Percentiles rank a stretch among this genome's conserved stretches.
These are phyloP conservation scores for Ganoderma lingzhi DNA, from an alignment of 1,284 basidiomycete species.

Conservation along the genomic window DNA sequence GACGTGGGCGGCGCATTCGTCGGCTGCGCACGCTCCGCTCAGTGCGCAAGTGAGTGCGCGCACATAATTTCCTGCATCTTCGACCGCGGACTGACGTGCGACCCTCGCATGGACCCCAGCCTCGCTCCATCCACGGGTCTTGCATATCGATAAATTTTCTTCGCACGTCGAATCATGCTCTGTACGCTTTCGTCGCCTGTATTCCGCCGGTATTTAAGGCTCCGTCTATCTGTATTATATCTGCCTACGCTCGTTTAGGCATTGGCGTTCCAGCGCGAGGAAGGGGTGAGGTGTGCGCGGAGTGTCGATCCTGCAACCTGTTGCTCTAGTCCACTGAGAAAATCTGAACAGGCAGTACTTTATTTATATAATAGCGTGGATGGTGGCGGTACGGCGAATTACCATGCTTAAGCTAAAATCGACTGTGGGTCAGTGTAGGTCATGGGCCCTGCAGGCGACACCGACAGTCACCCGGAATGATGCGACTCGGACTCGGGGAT, in stretches of 20 bases:
- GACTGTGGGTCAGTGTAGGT: neutral
- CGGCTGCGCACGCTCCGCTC: neutral
- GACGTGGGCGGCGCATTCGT: neutral
- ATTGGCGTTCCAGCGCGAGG: constrained; percentile 3
- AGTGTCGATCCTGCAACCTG: neutral
- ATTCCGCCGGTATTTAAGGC: constrained; percentile 1
- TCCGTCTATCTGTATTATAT: constrained; percentile 8
- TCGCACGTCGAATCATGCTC: neutral
- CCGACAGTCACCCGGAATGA: neutral
- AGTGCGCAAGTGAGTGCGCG: neutral
- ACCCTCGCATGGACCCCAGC: neutral
- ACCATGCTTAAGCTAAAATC: constrained; percentile 7
- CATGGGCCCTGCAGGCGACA: neutral
- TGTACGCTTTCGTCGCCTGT: neutral
- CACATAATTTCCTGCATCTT: no score
- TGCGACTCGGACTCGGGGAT: neutral
- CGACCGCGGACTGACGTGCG: constrained; percentile 6
- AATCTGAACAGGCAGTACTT: neutral
- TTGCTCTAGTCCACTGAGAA: neutral
- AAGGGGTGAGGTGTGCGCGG: neutral
- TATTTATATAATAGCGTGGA: neutral
- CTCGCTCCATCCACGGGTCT: constrained; percentile 7
- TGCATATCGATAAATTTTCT: constrained; percentile 1
- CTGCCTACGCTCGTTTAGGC: neutral
- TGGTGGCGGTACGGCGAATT: constrained; percentile 6